Base-by-base conservation (phyloP, 1,284 basidiomycete species). In the Ceratobasidium sp. region DNA sequence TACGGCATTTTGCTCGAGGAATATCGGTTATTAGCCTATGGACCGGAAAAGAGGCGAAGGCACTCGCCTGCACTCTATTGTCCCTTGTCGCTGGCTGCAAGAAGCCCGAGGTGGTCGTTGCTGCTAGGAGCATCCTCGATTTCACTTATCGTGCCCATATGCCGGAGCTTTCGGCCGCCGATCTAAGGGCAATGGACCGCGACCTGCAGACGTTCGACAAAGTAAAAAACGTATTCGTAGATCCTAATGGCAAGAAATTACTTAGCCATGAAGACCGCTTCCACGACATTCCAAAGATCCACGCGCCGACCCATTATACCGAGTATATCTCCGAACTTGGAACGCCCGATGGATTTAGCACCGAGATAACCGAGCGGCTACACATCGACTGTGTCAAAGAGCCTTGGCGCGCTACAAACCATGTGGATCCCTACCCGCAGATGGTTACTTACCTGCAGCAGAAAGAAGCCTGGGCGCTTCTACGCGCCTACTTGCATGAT, bases 41-140 rank as follows among this genome's bases (percentile, higher is more conserved):
- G 72, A 71, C 77, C 9, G 79, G 80, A 2, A 78, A 44, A 10
- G 79, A 81, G 63, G 44, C 60, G 23, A 76, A 79, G 33, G 53
- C 66, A 1, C 64, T 80, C 20, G 77, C 67, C 20, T 42, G 61
- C 18, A 51, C 76, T 0, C 76, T 80, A 33, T 0, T 79, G 26
- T 15, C 64, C 4, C 7, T 49, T 3, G 26, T 49, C 3, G 64
- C 64, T 3, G 64, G 44, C 26, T 67, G 64, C 23, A 1, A 2
- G 7, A 9, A 49, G n/a, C 28, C n/a, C 70, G 70, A 40, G 28
- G 58, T 18, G 4, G 63, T 83, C 0, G 18, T 39, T 3, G 82
- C 81, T 10, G 81, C 80, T 2, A 63, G 80, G 0, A 80, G 82
- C 1, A 15, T 87, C 0, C 1, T 78, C 26, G 60, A 78, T 44